A percentile compares a stretch with the other conserved stretches of the same genome.
Conservation (phyloP, 73 alveolate genomes). For the Blepharisma stoltei region DNA sequence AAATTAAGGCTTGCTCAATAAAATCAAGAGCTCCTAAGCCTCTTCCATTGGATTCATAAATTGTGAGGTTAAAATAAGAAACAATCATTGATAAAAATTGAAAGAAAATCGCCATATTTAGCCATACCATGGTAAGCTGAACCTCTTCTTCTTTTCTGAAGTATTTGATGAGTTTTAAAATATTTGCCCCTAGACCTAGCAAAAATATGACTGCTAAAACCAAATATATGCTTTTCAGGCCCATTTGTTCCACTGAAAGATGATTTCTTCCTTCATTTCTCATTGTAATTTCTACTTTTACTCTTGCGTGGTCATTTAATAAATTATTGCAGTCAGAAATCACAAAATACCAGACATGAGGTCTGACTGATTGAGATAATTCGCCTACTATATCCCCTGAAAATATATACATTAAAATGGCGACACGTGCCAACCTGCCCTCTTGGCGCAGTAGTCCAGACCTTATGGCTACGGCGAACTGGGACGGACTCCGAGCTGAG, state of each 20-base stretch:
- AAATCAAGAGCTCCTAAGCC: constrained; percentile 17
- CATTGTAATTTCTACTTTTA: constrained; percentile 16
- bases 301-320: neutral
- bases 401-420: too few species aligned
- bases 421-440: too few species aligned
- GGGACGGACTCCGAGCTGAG: too few species aligned
- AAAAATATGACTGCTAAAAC: neutral
- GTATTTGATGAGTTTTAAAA: neutral
- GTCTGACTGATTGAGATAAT: constrained; percentile 3
- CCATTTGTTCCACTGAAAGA: constrained; percentile 23
- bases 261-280: neutral
- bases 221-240: neutral
- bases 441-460: too few species aligned
- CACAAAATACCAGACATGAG: constrained; percentile 30
- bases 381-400: neutral
- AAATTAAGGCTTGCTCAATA: neutral
- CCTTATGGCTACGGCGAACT: too few species aligned
- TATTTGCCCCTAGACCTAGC: constrained; percentile 23
- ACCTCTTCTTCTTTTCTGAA: constrained; percentile 24
- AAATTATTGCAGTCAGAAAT: constrained; percentile 19
- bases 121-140: neutral
- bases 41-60: constrained; percentile 12
- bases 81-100: neutral
- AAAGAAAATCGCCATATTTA: neutral
- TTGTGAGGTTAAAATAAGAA: neutral